A percentile compares a stretch with the other conserved stretches of the same genome.
phyloP scores from a whole-genome alignment of 2,329 filamentous ascomycete genomes.

The Parascedosporium putredinis region DNA sequence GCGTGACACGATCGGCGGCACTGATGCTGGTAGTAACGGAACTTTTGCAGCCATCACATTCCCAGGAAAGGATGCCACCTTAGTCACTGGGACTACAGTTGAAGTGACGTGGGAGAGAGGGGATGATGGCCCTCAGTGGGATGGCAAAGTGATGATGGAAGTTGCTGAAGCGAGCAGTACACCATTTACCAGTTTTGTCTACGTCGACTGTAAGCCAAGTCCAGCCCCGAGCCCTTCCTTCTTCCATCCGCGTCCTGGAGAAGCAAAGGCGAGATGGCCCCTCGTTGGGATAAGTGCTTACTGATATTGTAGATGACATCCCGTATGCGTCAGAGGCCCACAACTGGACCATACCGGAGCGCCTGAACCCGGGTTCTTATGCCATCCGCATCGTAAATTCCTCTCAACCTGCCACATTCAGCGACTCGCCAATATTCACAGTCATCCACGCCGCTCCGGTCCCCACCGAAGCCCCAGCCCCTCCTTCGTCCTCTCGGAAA shows the following conservation, averaged over 20 bases:
- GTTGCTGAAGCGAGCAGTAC: neutral
- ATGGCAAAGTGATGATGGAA: neutral
- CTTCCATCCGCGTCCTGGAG: too few relatives aligned
- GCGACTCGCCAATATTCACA: constrained; percentile 8
- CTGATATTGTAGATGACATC: neutral
- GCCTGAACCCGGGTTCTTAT: constrained; percentile 8
- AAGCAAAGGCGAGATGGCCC: too few relatives aligned
- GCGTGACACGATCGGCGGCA: neutral
- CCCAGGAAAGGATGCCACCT: neutral
- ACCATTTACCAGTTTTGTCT: constrained; percentile 1
- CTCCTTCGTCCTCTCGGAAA: neutral
- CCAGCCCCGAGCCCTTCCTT: too few relatives aligned
- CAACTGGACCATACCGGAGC: constrained; percentile 9
- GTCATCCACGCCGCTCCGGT: constrained; percentile 8
- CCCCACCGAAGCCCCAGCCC: neutral
- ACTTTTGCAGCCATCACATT: neutral
- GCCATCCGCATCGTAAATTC: constrained; percentile 7
- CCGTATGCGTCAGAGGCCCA: constrained; percentile 2
- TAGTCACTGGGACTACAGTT: neutral
- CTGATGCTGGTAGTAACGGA: neutral
- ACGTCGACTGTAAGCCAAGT: constrained; percentile 5
- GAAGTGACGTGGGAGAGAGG: constrained; percentile 2
- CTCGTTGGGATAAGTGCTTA: too few relatives aligned
- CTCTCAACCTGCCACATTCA: neutral
- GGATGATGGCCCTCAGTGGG: neutral